Evolutionary conservation across 78 protist species (phyloP), one percentile per base, ranked within the genome.

Genomic region (Dictyostelium purpureum): DNA sequence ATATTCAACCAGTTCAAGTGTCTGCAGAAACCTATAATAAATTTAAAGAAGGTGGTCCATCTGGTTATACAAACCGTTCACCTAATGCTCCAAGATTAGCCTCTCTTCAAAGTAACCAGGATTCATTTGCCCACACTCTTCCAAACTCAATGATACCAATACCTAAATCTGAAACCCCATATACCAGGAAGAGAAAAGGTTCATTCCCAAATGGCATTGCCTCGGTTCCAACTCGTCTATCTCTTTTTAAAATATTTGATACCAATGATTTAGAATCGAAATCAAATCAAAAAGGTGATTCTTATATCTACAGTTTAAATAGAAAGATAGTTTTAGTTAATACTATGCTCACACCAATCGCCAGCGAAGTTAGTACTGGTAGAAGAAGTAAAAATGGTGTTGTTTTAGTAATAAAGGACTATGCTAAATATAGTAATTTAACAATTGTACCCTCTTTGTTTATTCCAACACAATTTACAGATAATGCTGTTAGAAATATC

Each of bases 371-470:
- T 28, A 28, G 38, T 28, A 61, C 69, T 26, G 69, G 69, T 12
- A 61, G 69, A 61, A 40, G 31, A 31, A 61, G 69, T 61, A 61
- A 61, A 61, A 61, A 61, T 28, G 69, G 69, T 61, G 21, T 26
- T 61, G 37, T 61, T 2, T 3, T 61, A 2, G 1, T n/a, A 4
- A 21, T 61, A 14, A 7, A 7, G 31, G 31, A 61, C 16, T 31
- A 12, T 61, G n/a, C 19, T 0, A 19, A 11, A 14, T 61, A 31
- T 7, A 18, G 43, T 33, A 12, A 19, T 31, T n/a, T 61, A 4
- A 9, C 37, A 11, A n/a, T 61, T 11, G 69, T 14, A 31, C 0
- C 2, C 1, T 35, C 24, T 4, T 61, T 61, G 42, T 28, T 26
- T 26, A 4, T 18, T 31, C 6, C 40, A 0, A 61, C n/a, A n/a